These are phyloP conservation scores for Purpureocillium takamizusanense DNA, from an alignment of 2,329 filamentous ascomycete genomes.

Conservation along the genomic window DNA sequence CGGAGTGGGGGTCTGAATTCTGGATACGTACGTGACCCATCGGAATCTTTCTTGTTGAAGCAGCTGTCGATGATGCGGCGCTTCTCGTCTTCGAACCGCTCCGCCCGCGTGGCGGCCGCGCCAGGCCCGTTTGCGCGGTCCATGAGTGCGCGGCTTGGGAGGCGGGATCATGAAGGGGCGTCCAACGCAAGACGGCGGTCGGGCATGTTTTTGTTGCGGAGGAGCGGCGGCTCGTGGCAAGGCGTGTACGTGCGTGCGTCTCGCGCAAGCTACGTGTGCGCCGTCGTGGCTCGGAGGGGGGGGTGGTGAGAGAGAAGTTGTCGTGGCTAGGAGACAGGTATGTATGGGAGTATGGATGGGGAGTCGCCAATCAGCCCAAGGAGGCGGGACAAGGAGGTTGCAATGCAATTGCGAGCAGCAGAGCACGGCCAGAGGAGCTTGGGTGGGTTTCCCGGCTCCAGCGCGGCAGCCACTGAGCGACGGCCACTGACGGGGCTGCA, in stretches of 20 bases:
- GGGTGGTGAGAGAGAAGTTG: neutral
- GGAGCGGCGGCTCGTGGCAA: constrained; percentile 1
- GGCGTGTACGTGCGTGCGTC: constrained; percentile 1
- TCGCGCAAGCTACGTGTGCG: neutral
- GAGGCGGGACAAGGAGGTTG: too few relatives aligned
- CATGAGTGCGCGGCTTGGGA: constrained; percentile 16
- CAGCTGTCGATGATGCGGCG: constrained; percentile 88
- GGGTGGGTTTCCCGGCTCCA: too few relatives aligned
- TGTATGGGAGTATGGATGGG: too few relatives aligned
- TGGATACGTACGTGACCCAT: constrained; percentile 75
- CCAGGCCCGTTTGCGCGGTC: constrained; percentile 29
- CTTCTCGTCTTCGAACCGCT: constrained; percentile 96
- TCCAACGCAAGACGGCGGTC: constrained; percentile 2
- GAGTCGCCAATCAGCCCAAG: too few relatives aligned
- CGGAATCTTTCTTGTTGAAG: constrained; percentile 80
- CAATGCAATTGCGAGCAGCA: too few relatives aligned
- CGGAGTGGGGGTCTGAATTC: too few relatives aligned
- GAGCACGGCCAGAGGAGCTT: too few relatives aligned
- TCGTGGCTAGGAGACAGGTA: neutral
- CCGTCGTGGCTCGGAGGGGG: too few relatives aligned
- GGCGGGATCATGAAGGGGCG: constrained; percentile 10
- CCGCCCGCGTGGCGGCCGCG: constrained; percentile 43
- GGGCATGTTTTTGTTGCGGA: constrained; percentile 5
- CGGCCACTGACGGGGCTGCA: too few relatives aligned
- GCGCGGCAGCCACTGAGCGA: too few relatives aligned